Evolutionary conservation across 345 rosid species (phyloP).

Genomic region (Populus simonii): DNA sequence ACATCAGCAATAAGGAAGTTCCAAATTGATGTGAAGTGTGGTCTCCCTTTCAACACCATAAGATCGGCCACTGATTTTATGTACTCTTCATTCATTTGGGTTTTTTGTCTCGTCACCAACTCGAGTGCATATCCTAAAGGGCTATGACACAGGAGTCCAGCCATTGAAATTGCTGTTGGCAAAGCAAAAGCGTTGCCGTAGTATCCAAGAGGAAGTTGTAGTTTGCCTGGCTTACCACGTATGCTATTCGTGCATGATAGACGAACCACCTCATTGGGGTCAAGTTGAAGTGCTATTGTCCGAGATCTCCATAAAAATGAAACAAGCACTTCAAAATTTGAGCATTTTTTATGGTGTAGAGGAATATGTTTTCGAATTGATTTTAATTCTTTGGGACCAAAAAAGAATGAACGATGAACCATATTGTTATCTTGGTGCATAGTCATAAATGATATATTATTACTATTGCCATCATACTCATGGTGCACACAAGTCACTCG

Average conservation of each 20-base stretch:
- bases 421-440: neutral
- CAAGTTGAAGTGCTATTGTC: conserved; percentile 10
- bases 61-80: too few species aligned
- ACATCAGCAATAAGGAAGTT: too few species aligned
- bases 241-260: neutral
- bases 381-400: neutral
- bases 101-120: conserved; percentile 5
- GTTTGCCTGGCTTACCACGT: neutral
- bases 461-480: neutral
- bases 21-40: too few species aligned
- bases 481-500: neutral
- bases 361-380: conserved; percentile 9
- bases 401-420: neutral
- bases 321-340: conserved; percentile 18
- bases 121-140: conserved; percentile 9
- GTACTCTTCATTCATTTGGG: too few species aligned
- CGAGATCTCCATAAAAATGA: conserved; percentile 33
- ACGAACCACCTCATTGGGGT: conserved; percentile 18
- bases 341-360: neutral
- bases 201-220: conserved; percentile 12
- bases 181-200: conserved; percentile 22
- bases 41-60: too few species aligned
- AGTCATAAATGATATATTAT: too few species aligned
- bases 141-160: conserved; percentile 5
- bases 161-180: conserved; percentile 1